phyloP scores from a whole-genome alignment of 768 basidiomycete genomes.

The Chiua virens region DNA sequence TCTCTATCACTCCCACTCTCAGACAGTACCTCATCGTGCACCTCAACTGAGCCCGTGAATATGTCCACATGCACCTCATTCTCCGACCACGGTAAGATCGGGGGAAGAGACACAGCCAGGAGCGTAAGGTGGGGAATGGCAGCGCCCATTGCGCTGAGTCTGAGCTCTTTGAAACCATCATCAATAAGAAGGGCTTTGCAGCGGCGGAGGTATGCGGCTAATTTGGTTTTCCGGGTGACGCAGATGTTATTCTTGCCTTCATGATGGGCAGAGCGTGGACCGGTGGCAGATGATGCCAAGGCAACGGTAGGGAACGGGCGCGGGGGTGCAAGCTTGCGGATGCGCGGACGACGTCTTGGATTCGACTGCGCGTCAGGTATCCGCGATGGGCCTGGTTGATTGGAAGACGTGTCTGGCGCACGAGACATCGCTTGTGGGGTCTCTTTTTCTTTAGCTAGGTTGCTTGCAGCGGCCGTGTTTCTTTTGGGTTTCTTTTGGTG shows the following conservation, averaged over 20 bases:
- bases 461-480: background rate
- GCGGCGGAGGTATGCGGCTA: constrained; percentile 72
- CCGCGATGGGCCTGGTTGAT: constrained; percentile 1
- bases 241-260: constrained; percentile 84
- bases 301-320: constrained; percentile 79
- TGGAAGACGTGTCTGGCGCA: background rate
- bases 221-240: constrained; percentile 70
- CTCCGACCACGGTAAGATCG: constrained; percentile 63
- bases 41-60: constrained; percentile 67
- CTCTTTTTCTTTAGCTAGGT: background rate
- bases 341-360: constrained; percentile 29
- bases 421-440: background rate
- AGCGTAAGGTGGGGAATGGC: constrained; percentile 81
- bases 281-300: constrained; percentile 72
- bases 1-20: constrained; percentile 51
- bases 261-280: constrained; percentile 73
- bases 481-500: constrained; percentile 19
- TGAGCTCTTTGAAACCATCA: constrained; percentile 77
- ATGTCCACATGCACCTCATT: constrained; percentile 64
- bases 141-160: constrained; percentile 83
- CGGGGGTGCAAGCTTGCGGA: constrained; percentile 69
- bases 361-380: constrained; percentile 4
- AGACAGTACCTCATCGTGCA: constrained; percentile 71
- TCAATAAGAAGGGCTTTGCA: constrained; percentile 72
- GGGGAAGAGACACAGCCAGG: constrained; percentile 68